Conservation (phyloP, 805 yeast species). For the Myxozyma udenii region DNA sequence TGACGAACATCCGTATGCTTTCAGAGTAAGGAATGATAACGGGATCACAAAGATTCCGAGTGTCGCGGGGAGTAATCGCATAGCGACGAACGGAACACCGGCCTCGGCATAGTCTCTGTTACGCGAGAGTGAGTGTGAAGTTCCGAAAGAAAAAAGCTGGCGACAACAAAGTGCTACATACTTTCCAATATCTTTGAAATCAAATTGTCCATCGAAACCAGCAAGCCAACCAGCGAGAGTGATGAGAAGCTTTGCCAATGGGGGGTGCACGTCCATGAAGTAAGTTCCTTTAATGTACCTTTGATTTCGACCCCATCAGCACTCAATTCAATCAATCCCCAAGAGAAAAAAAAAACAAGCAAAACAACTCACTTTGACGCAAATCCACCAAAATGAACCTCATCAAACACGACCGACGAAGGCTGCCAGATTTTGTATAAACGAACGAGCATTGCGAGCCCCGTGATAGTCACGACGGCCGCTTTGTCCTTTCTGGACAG, state of each 20-base stretch:
- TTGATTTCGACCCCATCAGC: background rate
- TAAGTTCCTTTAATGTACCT: constrained; percentile 54
- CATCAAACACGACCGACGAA: constrained; percentile 83
- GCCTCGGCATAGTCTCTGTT: constrained; percentile 39
- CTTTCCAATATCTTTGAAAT: constrained; percentile 47
- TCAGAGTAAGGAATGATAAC: constrained; percentile 53
- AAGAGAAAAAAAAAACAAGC: background rate
- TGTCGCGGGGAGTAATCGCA: constrained; percentile 58
- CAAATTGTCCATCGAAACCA: constrained; percentile 52
- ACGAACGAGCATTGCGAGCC: constrained; percentile 58
- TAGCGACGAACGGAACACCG: constrained; percentile 49
- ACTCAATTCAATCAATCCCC: background rate
- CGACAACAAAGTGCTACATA: constrained; percentile 1
- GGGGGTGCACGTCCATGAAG: constrained; percentile 72
- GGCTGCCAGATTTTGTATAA: constrained; percentile 63
- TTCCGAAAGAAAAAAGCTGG: background rate
- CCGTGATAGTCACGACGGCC: constrained; percentile 38
- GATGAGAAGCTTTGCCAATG: constrained; percentile 59
- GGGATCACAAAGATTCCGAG: constrained; percentile 54
- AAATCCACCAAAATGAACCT: constrained; percentile 95
- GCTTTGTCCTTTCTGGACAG: constrained; percentile 25
- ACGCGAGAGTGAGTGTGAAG: background rate
- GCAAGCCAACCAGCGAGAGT: constrained; percentile 51
- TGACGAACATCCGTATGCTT: constrained; percentile 54
- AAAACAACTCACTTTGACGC: constrained; percentile 66